phyloP scores from a whole-genome alignment of 2,329 filamentous ascomycete species.

The Colletotrichum brevisporum region DNA sequence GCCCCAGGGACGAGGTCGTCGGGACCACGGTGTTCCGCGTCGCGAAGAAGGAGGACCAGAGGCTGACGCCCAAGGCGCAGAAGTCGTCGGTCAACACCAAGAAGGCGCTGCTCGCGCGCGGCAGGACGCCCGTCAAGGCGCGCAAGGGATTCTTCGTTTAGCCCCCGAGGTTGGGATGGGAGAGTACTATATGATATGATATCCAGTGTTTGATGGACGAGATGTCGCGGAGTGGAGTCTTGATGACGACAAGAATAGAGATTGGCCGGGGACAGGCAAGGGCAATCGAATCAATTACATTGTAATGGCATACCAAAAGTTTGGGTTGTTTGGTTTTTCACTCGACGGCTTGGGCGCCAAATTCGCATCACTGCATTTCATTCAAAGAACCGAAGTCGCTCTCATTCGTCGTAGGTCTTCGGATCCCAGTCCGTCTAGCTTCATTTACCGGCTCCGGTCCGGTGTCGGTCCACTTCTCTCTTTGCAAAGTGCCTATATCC shows the following conservation, averaged over 20 bases:
- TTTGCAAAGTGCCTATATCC: background rate
- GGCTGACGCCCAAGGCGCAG: conserved; percentile 63
- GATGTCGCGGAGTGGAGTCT: background rate
- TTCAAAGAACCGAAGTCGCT: background rate
- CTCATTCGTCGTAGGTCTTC: conserved; percentile 3
- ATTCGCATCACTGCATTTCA: background rate
- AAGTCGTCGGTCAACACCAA: conserved; percentile 59
- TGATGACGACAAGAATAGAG: background rate
- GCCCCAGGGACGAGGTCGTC: conserved; percentile 61
- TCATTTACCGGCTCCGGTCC: background rate
- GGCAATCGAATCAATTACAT: background rate
- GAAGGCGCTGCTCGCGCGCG: conserved; percentile 62
- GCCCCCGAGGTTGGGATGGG: background rate
- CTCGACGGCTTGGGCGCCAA: conserved; percentile 20
- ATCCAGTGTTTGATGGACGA: conserved; percentile 9
- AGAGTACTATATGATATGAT: background rate
- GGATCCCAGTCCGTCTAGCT: background rate
- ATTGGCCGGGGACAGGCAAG: conserved; percentile 7
- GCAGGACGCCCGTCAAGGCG: conserved; percentile 52
- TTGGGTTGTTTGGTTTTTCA: conserved; percentile 1
- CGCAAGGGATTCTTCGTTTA: conserved; percentile 62
- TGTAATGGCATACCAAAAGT: conserved; percentile 20
- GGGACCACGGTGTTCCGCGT: conserved; percentile 70
- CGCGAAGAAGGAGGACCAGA: conserved; percentile 58
- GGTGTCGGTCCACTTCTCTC: background rate